Conservation (phyloP, 1,139 yeast species). For the Yamadazyma oceani region DNA sequence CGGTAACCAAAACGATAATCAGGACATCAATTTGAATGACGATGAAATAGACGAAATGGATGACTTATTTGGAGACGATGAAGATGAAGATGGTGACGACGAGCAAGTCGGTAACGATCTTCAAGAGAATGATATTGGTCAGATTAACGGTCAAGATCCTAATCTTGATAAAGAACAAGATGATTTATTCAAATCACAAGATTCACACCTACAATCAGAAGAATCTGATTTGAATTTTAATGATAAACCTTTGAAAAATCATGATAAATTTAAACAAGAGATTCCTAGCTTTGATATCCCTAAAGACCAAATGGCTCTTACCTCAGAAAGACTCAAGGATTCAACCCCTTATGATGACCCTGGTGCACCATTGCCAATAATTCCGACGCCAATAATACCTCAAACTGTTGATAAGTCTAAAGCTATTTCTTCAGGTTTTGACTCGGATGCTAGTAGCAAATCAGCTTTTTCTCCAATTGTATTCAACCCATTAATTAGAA, state of each 20-base stretch:
- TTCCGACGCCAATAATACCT: slow-evolving; percentile 57
- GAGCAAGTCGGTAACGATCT: slow-evolving; percentile 4
- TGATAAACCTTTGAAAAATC: not conserved
- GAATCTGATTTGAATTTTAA: slow-evolving; percentile 4
- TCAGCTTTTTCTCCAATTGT: slow-evolving; percentile 79
- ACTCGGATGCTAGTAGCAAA: slow-evolving; percentile 11
- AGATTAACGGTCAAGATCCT: too few species aligned
- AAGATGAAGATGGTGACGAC: slow-evolving; percentile 13
- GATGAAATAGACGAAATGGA: slow-evolving; percentile 39
- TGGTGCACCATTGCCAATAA: slow-evolving; percentile 72
- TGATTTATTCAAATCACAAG: not conserved
- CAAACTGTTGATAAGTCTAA: slow-evolving; percentile 18
- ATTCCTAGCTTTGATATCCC: slow-evolving; percentile 47
- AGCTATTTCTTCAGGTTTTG: slow-evolving; percentile 12
- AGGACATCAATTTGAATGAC: slow-evolving; percentile 36
- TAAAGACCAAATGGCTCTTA: slow-evolving; percentile 53
- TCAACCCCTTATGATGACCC: slow-evolving; percentile 70
- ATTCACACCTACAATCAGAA: not conserved
- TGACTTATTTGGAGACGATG: slow-evolving; percentile 46
- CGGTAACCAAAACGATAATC: slow-evolving; percentile 9
- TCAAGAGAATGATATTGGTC: not conserved
- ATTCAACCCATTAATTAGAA: slow-evolving; percentile 76
- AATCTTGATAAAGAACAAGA: not conserved
- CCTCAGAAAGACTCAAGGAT: slow-evolving; percentile 12
- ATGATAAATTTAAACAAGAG: not conserved